A percentile compares a stretch with the other conserved stretches of the same genome.
Evolutionary conservation across 2,329 filamentous ascomycete genomes (phyloP).

Genomic region (Dactylonectria macrodidyma): DNA sequence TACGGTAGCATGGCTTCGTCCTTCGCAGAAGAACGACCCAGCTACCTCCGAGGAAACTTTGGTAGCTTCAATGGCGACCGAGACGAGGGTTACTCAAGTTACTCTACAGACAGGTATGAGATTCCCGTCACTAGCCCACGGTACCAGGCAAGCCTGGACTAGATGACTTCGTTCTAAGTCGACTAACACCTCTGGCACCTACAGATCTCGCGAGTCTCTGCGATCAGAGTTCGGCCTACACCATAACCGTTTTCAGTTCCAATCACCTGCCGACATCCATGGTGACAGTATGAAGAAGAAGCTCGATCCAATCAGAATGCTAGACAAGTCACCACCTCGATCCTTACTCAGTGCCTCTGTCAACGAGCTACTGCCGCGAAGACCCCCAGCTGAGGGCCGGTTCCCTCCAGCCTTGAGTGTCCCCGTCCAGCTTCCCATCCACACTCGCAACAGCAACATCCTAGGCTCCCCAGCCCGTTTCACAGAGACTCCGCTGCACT

Average conservation of each 20-base stretch:
- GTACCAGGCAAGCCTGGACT: conserved; percentile 5
- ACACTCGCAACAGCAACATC: conserved; percentile 53
- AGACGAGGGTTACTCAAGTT: conserved; percentile 63
- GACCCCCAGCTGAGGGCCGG: conserved; percentile 57
- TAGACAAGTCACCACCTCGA: conserved; percentile 63
- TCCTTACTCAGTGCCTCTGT: conserved; percentile 61
- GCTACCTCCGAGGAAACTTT: conserved; percentile 52
- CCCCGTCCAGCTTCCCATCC: conserved; percentile 63
- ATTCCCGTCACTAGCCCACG: background rate
- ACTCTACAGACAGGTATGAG: conserved; percentile 56
- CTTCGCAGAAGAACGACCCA: conserved; percentile 53
- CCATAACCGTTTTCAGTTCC: conserved; percentile 65
- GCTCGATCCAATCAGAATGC: conserved; percentile 63
- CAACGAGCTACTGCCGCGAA: conserved; percentile 55
- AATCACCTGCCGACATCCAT: conserved; percentile 62
- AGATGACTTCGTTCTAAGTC: conserved; percentile 7
- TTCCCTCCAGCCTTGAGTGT: conserved; percentile 57
- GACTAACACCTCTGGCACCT: conserved; percentile 36
- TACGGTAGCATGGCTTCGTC: conserved; percentile 59
- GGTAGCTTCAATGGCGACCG: conserved; percentile 46
- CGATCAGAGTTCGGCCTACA: conserved; percentile 63
- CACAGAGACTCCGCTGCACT: conserved; percentile 63
- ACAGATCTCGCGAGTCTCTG: conserved; percentile 60
- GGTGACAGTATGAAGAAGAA: conserved; percentile 69
- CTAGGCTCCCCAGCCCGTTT: conserved; percentile 62